Conservation (phyloP, 352 stramenopile species). For the Thalassiosira exigua region DNA sequence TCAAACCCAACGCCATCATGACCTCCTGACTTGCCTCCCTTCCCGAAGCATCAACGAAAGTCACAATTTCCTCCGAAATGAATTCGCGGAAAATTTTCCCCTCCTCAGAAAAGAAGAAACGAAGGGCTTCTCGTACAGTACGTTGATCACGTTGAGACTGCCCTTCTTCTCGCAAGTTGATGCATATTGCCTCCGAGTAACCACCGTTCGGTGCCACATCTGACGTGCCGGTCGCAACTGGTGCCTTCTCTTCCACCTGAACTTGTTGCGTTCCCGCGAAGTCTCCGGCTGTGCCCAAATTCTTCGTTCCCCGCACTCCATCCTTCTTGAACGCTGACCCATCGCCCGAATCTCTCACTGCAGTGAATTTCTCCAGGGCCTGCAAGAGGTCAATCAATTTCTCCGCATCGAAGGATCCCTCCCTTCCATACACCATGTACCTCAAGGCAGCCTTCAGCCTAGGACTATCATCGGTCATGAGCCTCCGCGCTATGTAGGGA, state of each 20-base stretch:
- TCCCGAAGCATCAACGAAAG: conserved; percentile 80
- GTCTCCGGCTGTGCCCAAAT: conserved; percentile 73
- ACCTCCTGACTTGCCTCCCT: conserved; percentile 82
- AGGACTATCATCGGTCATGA: conserved; percentile 86
- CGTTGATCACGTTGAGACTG: conserved; percentile 61
- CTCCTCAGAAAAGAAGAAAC: conserved; percentile 87
- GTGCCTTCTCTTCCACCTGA: background rate
- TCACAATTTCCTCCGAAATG: conserved; percentile 86
- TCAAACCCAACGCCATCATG: conserved; percentile 67
- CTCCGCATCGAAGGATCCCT: conserved; percentile 87
- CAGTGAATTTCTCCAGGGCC: conserved; percentile 86
- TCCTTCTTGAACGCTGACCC: conserved; percentile 83
- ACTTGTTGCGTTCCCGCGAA: conserved; percentile 73
- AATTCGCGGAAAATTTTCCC: conserved; percentile 87
- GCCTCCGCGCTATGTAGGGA: conserved; percentile 86
- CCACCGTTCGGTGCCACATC: conserved; percentile 63
- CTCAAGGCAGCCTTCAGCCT: conserved; percentile 80
- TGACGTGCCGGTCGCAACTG: conserved; percentile 39
- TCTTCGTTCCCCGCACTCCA: conserved; percentile 73
- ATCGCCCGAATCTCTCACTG: conserved; percentile 77
- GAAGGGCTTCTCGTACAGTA: conserved; percentile 79
- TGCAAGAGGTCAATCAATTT: conserved; percentile 88
- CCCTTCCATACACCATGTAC: conserved; percentile 89
- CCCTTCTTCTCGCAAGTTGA: conserved; percentile 34
- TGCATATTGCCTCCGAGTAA: conserved; percentile 35